Percentiles rank a stretch among this genome's conserved stretches.
phyloP scores from a whole-genome alignment of 1,284 basidiomycete genomes.

The Ganoderma multipileum region DNA sequence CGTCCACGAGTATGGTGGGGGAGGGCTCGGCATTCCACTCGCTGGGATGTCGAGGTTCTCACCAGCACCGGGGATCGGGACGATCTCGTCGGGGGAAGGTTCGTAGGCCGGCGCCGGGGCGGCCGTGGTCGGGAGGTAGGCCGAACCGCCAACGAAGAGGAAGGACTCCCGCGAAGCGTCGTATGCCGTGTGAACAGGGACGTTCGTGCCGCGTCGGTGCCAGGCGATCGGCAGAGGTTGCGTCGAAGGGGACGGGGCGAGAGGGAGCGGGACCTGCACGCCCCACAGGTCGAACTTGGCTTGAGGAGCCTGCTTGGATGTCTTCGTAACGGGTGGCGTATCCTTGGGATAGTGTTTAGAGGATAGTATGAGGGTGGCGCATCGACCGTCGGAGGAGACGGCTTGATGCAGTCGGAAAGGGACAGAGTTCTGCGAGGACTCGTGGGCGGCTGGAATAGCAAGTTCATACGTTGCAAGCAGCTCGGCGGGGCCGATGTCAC shows the following conservation, averaged over 20 bases:
- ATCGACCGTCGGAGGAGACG: slow-evolving; percentile 45
- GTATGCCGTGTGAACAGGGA: slow-evolving; percentile 71
- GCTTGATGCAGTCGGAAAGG: slow-evolving; percentile 70
- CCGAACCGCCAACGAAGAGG: slow-evolving; percentile 63
- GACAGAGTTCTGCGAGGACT: slow-evolving; percentile 33
- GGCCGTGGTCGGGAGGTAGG: slow-evolving; percentile 51
- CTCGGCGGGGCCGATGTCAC: slow-evolving; percentile 45
- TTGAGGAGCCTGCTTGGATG: slow-evolving; percentile 19
- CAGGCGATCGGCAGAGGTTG: slow-evolving; percentile 62
- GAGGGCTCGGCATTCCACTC: slow-evolving; percentile 43
- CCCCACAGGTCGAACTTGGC: slow-evolving; percentile 71
- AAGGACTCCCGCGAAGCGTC: slow-evolving; percentile 53
- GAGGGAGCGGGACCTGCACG: slow-evolving; percentile 55
- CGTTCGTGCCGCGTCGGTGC: slow-evolving; percentile 72
- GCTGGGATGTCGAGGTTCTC: slow-evolving; percentile 55
- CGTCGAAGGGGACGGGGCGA: slow-evolving; percentile 40
- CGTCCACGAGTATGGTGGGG: slow-evolving; percentile 89
- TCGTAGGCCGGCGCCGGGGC: slow-evolving; percentile 49
- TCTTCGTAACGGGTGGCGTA: slow-evolving; percentile 12
- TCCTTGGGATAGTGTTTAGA: slow-evolving; percentile 54
- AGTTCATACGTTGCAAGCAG: slow-evolving; percentile 65
- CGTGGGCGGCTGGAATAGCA: slow-evolving; percentile 35
- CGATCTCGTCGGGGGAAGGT: slow-evolving; percentile 69
- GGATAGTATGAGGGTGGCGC: slow-evolving; percentile 58
- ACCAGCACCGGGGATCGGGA: slow-evolving; percentile 65